Conservation (phyloP, 345 rosid species). For the Populus nigra region DNA sequence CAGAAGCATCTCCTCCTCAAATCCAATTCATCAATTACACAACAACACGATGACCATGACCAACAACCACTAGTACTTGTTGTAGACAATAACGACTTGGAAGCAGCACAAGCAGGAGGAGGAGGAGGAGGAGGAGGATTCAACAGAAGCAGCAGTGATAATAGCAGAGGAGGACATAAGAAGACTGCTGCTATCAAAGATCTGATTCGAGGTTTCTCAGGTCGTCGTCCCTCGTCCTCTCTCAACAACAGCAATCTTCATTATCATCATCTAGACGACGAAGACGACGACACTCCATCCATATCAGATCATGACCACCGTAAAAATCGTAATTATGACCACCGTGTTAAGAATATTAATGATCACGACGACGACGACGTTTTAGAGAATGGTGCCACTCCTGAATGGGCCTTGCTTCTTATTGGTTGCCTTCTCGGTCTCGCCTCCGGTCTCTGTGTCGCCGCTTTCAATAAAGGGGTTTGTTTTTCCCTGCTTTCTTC, state of each 20-base stretch:
- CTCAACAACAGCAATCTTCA: background rate
- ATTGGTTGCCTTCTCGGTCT: slow-evolving; percentile 89
- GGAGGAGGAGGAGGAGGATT: too few relatives aligned
- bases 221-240: too few relatives aligned
- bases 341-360: background rate
- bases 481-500: background rate
- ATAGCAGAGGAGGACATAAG: too few relatives aligned
- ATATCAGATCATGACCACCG: background rate
- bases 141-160: too few relatives aligned
- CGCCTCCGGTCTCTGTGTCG: slow-evolving; percentile 85
- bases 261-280: slow-evolving; percentile 13
- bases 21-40: background rate
- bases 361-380: slow-evolving; percentile 43
- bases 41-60: background rate
- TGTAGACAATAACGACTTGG: background rate
- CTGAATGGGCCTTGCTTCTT: slow-evolving; percentile 93
- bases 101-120: background rate
- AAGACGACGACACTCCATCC: slow-evolving; percentile 35
- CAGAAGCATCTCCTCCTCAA: background rate
- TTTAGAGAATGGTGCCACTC: slow-evolving; percentile 76
- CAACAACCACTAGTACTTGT: background rate
- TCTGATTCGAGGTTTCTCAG: too few relatives aligned
- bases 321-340: background rate
- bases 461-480: slow-evolving; percentile 91
- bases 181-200: too few relatives aligned